A percentile compares a stretch with the other conserved stretches of the same genome.
phyloP scores from a whole-genome alignment of 1,284 basidiomycete genomes.

The Melampsora americana region DNA sequence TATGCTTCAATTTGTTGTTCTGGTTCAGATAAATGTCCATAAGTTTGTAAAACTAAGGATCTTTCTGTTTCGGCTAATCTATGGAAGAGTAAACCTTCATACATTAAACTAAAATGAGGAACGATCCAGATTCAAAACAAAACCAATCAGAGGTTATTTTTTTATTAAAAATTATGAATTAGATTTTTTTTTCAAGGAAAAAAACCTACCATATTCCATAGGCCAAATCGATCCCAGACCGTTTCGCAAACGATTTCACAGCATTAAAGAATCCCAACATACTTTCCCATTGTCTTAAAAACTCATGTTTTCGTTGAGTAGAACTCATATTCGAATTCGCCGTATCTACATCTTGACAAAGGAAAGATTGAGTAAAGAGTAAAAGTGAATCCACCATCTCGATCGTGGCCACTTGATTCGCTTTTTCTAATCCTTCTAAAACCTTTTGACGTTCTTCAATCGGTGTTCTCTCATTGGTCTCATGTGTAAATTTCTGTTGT shows the following conservation, averaged over 20 bases:
- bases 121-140: neutral
- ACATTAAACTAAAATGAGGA: constrained; percentile 13
- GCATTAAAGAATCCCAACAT: constrained; percentile 19
- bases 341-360: constrained; percentile 13
- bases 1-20: constrained; percentile 20
- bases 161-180: neutral
- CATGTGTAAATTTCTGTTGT: neutral
- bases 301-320: neutral
- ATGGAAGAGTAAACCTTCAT: constrained; percentile 26
- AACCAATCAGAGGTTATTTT: neutral
- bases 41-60: constrained; percentile 13
- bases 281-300: constrained; percentile 23
- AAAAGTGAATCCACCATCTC: constrained; percentile 19
- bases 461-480: neutral
- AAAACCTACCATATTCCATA: constrained; percentile 31
- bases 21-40: constrained; percentile 20
- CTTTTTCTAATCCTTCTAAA: neutral
- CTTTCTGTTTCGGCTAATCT: constrained; percentile 21
- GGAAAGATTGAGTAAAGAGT: constrained; percentile 36
- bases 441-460: neutral
- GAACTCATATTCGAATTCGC: neutral
- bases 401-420: constrained; percentile 15
- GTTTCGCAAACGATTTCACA: constrained; percentile 21
- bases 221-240: constrained; percentile 27
- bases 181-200: too few relatives aligned